Percentiles rank a stretch among this genome's conserved stretches.
phyloP scores from a whole-genome alignment of 2,329 filamentous ascomycete species.

The Pochonia chlamydosporia region DNA sequence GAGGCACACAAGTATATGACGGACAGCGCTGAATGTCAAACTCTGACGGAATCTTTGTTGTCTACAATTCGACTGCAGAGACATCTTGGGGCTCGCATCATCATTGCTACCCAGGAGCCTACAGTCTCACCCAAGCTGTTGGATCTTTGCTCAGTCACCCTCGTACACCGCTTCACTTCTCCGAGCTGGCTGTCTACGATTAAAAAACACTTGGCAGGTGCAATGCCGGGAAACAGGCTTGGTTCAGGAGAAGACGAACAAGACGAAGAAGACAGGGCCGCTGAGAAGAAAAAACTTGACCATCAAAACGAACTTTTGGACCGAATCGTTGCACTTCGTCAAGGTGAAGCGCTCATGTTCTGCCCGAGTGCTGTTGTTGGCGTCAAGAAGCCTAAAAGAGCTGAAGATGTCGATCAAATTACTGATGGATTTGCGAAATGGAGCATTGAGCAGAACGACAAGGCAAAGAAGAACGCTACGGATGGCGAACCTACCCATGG shows the following conservation, averaged over 20 bases:
- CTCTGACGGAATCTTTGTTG: constrained; percentile 57
- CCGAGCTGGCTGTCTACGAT: constrained; percentile 54
- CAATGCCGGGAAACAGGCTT: constrained; percentile 1
- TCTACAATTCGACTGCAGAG: constrained; percentile 63
- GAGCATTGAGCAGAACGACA: neutral
- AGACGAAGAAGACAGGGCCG: neutral
- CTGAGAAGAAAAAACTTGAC: neutral
- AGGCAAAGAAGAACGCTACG: neutral
- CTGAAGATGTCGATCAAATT: neutral
- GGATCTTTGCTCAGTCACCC: constrained; percentile 64
- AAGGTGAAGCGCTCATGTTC: constrained; percentile 42
- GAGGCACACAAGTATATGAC: constrained; percentile 77
- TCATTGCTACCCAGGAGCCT: constrained; percentile 75
- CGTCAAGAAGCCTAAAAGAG: neutral
- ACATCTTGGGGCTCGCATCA: constrained; percentile 58
- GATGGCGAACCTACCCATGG: neutral
- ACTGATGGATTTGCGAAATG: neutral
- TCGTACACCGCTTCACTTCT: constrained; percentile 67
- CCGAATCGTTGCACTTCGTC: constrained; percentile 34
- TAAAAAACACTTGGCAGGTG: constrained; percentile 37
- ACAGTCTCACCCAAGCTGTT: constrained; percentile 63
- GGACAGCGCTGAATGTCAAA: constrained; percentile 42
- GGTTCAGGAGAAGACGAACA: too few relatives aligned
- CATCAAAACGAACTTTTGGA: constrained; percentile 28
- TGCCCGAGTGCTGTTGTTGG: constrained; percentile 36